Percentiles rank a stretch among this genome's conserved stretches.
phyloP scores from a whole-genome alignment of 2,329 filamentous ascomycete genomes.

The Stagonosporopsis tanaceti region DNA sequence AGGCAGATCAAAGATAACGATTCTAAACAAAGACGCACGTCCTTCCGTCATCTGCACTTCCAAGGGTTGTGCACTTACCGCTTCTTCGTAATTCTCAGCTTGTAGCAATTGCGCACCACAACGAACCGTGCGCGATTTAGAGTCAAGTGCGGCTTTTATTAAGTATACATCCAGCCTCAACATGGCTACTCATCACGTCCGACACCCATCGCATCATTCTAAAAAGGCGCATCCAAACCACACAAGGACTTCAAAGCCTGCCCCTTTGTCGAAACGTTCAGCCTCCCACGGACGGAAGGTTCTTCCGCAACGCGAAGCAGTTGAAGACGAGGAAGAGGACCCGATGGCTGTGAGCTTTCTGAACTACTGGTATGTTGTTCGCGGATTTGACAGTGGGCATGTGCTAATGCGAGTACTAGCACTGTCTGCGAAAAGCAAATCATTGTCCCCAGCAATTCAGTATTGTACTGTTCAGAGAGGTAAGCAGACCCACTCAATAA shows the following conservation, averaged over 20 bases:
- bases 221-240: conserved; percentile 48
- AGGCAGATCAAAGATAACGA: conserved; percentile 44
- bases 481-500: conserved; percentile 48
- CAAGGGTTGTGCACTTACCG: conserved; percentile 49
- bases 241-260: conserved; percentile 45
- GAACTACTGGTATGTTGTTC: conserved; percentile 59
- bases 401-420: conserved; percentile 49
- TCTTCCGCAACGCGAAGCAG: conserved; percentile 34
- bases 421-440: conserved; percentile 73
- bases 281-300: conserved; percentile 42
- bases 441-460: conserved; percentile 65
- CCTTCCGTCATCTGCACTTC: conserved; percentile 43
- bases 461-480: conserved; percentile 72
- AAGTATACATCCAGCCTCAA: conserved; percentile 45
- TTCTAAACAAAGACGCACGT: conserved; percentile 46
- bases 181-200: conserved; percentile 46
- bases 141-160: conserved; percentile 43
- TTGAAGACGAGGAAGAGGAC: conserved; percentile 55
- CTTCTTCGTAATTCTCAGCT: conserved; percentile 42
- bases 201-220: conserved; percentile 44
- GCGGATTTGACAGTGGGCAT: background rate
- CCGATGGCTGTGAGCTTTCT: conserved; percentile 61
- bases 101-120: conserved; percentile 34
- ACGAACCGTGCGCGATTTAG: conserved; percentile 44
- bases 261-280: conserved; percentile 45